Conservation (phyloP, 78 protist genomes). For the Emiliania huxleyi region DNA sequence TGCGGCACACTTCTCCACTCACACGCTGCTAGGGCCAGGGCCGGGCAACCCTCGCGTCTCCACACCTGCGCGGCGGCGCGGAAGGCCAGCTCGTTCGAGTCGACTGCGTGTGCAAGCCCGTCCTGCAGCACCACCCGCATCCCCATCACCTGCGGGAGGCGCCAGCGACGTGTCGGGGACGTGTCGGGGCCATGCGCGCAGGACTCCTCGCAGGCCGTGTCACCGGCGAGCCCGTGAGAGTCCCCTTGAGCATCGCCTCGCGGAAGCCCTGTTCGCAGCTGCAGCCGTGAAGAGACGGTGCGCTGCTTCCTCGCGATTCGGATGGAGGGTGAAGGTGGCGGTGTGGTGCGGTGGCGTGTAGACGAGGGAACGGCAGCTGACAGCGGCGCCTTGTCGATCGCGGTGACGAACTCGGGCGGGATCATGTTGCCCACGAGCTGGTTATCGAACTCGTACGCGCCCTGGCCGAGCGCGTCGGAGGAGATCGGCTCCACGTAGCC, state of each 20-base stretch:
- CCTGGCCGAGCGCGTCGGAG: slow-evolving; percentile 34
- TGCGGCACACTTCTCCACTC: not conserved
- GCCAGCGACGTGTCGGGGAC: too few relatives aligned
- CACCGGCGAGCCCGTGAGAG: not conserved
- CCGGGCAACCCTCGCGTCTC: too few relatives aligned
- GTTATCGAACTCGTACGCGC: slow-evolving; percentile 61
- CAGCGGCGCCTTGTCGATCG: slow-evolving; percentile 61
- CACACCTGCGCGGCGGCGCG: slow-evolving; percentile 78
- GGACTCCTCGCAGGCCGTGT: slow-evolving; percentile 37
- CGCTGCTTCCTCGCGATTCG: not conserved
- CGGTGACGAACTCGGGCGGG: slow-evolving; percentile 82
- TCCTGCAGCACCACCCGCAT: slow-evolving; percentile 67
- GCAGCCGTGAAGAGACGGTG: not conserved
- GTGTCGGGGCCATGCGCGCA: too few relatives aligned
- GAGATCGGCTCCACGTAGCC: slow-evolving; percentile 74
- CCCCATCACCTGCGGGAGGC: slow-evolving; percentile 59
- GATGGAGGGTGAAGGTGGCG: not conserved
- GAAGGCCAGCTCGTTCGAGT: slow-evolving; percentile 92
- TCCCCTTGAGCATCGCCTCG: not conserved
- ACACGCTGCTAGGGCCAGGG: slow-evolving; percentile 13
- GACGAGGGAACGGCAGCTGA: too few relatives aligned
- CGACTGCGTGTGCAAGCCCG: slow-evolving; percentile 84
- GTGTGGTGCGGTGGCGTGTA: too few relatives aligned
- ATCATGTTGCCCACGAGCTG: slow-evolving; percentile 78
- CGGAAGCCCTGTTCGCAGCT: slow-evolving; percentile 47